A percentile compares a stretch with the other conserved stretches of the same genome.
Evolutionary conservation across 768 basidiomycete genomes (phyloP).

Genomic region (Phaeolepiota aurea): DNA sequence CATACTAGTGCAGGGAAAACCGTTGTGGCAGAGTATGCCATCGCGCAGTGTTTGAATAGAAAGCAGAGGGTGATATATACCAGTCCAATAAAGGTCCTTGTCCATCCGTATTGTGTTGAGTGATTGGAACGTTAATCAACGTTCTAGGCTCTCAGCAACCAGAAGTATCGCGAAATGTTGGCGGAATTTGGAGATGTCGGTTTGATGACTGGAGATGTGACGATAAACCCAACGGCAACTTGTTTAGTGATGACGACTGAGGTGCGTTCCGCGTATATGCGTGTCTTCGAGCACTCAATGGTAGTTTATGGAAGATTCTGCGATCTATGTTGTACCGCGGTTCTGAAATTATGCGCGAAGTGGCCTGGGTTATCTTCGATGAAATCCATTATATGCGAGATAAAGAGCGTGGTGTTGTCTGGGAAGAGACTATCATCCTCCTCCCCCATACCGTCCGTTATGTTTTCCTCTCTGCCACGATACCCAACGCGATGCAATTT

Average conservation of each 20-base stretch:
- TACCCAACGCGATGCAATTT: conserved; percentile 99
- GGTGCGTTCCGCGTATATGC: conserved; percentile 32
- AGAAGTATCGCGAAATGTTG: conserved; percentile 97
- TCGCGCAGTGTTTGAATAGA: conserved; percentile 89
- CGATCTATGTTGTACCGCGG: conserved; percentile 98
- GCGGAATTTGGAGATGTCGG: conserved; percentile 98
- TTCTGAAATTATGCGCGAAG: conserved; percentile 98
- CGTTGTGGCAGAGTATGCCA: conserved; percentile 98
- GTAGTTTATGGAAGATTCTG: conserved; percentile 63
- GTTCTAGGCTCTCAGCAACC: conserved; percentile 88
- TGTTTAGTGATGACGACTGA: conserved; percentile 99
- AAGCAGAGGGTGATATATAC: conserved; percentile 98
- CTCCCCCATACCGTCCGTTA: conserved; percentile 94
- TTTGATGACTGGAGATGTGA: conserved; percentile 98
- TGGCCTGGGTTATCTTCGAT: conserved; percentile 99
- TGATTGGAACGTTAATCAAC: conserved; percentile 12
- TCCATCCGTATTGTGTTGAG: conserved; percentile 10
- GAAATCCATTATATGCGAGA: conserved; percentile 99
- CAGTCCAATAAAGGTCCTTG: conserved; percentile 93
- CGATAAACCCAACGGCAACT: conserved; percentile 93
- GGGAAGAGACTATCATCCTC: conserved; percentile 98
- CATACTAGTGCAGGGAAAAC: conserved; percentile 99
- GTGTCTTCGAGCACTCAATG: background rate
- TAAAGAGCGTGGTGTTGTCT: conserved; percentile 97
- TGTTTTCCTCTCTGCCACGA: conserved; percentile 97